phyloP scores from a whole-genome alignment of 257 asterid genomes.

The Solanum ahanhuiri region DNA sequence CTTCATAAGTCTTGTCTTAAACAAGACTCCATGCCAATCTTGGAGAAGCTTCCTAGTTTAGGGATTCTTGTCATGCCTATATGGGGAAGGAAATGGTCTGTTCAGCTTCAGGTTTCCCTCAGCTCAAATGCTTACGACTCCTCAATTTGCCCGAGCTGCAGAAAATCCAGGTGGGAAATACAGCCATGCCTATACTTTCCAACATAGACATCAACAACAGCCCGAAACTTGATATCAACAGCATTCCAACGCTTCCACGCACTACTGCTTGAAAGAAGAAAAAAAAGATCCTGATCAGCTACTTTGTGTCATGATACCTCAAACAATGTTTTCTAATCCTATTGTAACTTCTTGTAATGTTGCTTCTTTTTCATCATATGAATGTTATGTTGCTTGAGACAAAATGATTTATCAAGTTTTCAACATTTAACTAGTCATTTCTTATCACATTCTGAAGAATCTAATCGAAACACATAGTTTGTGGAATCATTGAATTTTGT shows the following conservation, averaged over 20 bases:
- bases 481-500: neutral
- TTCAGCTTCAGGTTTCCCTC: constrained; percentile 27
- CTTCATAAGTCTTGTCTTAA: constrained; percentile 21
- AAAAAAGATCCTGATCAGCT: neutral
- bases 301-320: neutral
- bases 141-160: constrained; percentile 20
- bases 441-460: neutral
- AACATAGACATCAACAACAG: constrained; percentile 17
- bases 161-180: constrained; percentile 18
- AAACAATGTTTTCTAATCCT: neutral
- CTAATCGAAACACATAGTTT: neutral
- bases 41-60: constrained; percentile 29
- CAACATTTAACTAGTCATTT: neutral
- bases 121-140: constrained; percentile 18
- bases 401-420: neutral
- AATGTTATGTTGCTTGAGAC: neutral
- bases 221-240: constrained; percentile 1
- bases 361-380: neutral
- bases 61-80: constrained; percentile 24
- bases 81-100: constrained; percentile 25
- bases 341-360: neutral
- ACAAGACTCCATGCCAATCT: constrained; percentile 26
- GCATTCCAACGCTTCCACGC: neutral
- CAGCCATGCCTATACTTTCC: constrained; percentile 31
- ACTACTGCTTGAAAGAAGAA: neutral